Evolutionary conservation across 2,329 filamentous ascomycete genomes (phyloP).

Genomic region (Xylariaceae sp.): DNA sequence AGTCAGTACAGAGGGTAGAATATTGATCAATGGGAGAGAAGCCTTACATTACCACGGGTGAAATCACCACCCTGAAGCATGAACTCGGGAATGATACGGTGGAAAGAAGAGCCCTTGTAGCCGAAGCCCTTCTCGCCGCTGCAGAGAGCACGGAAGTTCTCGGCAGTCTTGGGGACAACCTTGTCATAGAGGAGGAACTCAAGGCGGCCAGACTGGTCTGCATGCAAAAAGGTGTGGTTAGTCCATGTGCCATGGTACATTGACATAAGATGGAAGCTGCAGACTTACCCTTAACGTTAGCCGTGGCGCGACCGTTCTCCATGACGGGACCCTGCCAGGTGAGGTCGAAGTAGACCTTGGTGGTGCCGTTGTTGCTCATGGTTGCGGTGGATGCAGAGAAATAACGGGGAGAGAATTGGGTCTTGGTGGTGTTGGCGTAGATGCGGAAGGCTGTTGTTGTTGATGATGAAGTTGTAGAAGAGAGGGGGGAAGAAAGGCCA

Average conservation of each 20-base stretch:
- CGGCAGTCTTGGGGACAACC: slow-evolving; percentile 79
- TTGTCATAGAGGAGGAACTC: slow-evolving; percentile 86
- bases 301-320: slow-evolving; percentile 53
- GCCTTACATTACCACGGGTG: slow-evolving; percentile 81
- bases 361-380: slow-evolving; percentile 15
- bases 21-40: neutral
- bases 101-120: slow-evolving; percentile 80
- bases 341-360: slow-evolving; percentile 17
- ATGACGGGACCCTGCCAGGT: slow-evolving; percentile 70
- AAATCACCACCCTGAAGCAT: slow-evolving; percentile 98
- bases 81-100: slow-evolving; percentile 89
- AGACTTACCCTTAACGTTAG: slow-evolving; percentile 56
- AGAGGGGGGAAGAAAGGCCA: slow-evolving; percentile 19
- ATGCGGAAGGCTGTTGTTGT: slow-evolving; percentile 34
- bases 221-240: slow-evolving; percentile 17
- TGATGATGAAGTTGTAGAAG: slow-evolving; percentile 33
- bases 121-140: slow-evolving; percentile 76
- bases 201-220: slow-evolving; percentile 74
- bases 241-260: neutral
- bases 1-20: neutral
- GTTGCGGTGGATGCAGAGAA: slow-evolving; percentile 54
- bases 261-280: slow-evolving; percentile 11
- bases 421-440: slow-evolving; percentile 27
- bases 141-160: slow-evolving; percentile 84
- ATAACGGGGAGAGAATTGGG: slow-evolving; percentile 36